Evolutionary conservation across 164 flowering plant genomes (phyloP), one percentile per base, ranked within the genome.

Genomic region (Liquidambar formosana): DNA sequence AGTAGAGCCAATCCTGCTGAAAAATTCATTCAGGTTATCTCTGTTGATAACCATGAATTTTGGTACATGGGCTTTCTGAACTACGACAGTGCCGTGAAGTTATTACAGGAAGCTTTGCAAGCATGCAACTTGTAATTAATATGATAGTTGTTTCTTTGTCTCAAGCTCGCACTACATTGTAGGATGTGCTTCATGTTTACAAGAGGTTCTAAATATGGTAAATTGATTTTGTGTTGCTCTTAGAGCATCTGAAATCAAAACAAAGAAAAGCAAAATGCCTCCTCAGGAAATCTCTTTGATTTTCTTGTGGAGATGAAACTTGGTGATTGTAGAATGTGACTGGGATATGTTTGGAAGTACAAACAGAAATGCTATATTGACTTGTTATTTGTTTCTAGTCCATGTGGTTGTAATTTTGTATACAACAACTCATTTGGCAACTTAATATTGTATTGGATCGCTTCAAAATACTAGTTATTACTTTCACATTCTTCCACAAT

Each of bases 61-160:
- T 86, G 90, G 90, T 84, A 71, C 77, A 81, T 86, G 90, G 88
- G 88, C 19, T 86, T 84, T 62, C 60, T 86, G 44, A 77, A 81
- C 80, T 86, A 84, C 54, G 73, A 74, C 0, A 72, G 78, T 49
- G 90, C 88, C 38, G 83, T 78, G 25, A 18, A 69, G 11, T 60
- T 54, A 72, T 68, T 86, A 38, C 77, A 70, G 64, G 82, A 76
- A 26, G 75, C 81, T 53, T 69, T 74, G 68, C 69, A 77, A 71
- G 57, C 70, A 5, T 62, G 59, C 21, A 61, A 57, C 60, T 11
- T 44, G 8, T 77, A 79, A 46, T 62, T 79, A 15, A 82, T 78
- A 61, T 82, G 75, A 79, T 64, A 44, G 27, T 25, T 53, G 11
- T 43, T 13, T 49, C 41, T 41, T 11, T 19, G 41, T 25, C 23